These are phyloP conservation scores for Citropsis articulata DNA, from an alignment of 345 rosid genomes.

Conservation along the genomic window DNA sequence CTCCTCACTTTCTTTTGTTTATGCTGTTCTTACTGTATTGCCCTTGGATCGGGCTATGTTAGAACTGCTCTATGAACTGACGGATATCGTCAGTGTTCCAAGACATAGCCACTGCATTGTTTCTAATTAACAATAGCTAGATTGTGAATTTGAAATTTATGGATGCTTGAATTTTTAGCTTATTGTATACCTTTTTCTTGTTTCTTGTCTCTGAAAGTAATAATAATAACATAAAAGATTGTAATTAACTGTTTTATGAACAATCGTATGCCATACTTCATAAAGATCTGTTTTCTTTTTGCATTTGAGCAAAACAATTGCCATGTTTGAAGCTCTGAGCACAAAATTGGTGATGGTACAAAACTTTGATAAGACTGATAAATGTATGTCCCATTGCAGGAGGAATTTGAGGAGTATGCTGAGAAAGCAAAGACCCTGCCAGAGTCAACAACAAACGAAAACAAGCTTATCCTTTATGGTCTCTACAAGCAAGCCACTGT, in stretches of 20 bases:
- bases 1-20: too few species aligned
- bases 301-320: not conserved
- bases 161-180: not conserved
- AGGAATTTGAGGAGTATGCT: slow-evolving; percentile 70
- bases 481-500: slow-evolving; percentile 79
- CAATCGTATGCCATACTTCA: too few species aligned
- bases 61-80: accelerated
- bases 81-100: too few species aligned
- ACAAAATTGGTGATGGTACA: too few species aligned
- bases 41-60: too few species aligned
- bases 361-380: not conserved
- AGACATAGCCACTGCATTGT: too few species aligned
- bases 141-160: not conserved
- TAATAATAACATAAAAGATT: not conserved
- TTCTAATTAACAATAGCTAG: not conserved
- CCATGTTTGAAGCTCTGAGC: not conserved
- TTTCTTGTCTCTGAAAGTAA: not conserved
- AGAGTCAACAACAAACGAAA: slow-evolving; percentile 52
- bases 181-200: not conserved
- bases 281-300: too few species aligned
- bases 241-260: too few species aligned
- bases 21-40: too few species aligned
- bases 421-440: slow-evolving; percentile 66
- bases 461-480: slow-evolving; percentile 74
- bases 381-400: slow-evolving; percentile 34